Conservation (phyloP, 2,329 filamentous ascomycete genomes). For the Rhynchosporium graminicola region DNA sequence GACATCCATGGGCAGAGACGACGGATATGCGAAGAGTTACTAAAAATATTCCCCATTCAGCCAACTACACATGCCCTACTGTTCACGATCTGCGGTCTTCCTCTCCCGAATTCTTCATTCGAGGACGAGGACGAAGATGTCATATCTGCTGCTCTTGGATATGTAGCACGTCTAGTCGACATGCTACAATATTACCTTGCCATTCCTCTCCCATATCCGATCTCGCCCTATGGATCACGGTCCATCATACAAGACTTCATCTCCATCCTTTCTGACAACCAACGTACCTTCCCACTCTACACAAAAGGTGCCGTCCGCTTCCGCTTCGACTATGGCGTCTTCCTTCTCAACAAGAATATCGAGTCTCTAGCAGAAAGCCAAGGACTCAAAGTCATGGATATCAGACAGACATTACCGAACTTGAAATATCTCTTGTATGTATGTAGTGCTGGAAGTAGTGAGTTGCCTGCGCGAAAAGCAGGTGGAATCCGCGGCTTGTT, state of each 20-base stretch:
- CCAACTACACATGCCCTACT: slow-evolving; percentile 65
- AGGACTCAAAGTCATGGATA: slow-evolving; percentile 80
- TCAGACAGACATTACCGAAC: slow-evolving; percentile 89
- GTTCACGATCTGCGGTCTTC: slow-evolving; percentile 79
- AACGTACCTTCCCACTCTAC: slow-evolving; percentile 80
- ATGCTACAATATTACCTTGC: slow-evolving; percentile 81
- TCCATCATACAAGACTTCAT: slow-evolving; percentile 78
- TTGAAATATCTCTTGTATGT: slow-evolving; percentile 91
- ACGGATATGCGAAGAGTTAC: slow-evolving; percentile 82
- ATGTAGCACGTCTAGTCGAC: slow-evolving; percentile 73
- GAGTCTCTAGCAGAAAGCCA: slow-evolving; percentile 67
- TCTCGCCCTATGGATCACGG: slow-evolving; percentile 71
- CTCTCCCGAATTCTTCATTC: slow-evolving; percentile 78
- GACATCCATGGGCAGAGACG: slow-evolving; percentile 82
- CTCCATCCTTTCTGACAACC: slow-evolving; percentile 48
- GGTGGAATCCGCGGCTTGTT: slow-evolving; percentile 62
- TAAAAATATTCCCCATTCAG: slow-evolving; percentile 77
- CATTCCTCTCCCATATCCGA: slow-evolving; percentile 77
- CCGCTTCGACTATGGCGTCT: slow-evolving; percentile 94
- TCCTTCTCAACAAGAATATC: slow-evolving; percentile 94
- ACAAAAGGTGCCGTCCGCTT: slow-evolving; percentile 72
- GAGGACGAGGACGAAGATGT: slow-evolving; percentile 70
- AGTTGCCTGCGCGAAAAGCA: slow-evolving; percentile 61
- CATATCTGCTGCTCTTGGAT: slow-evolving; percentile 79
- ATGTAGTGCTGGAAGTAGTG: slow-evolving; percentile 73